Base-by-base conservation (phyloP, 768 basidiomycete genomes). In the Russula ochroleuca region DNA sequence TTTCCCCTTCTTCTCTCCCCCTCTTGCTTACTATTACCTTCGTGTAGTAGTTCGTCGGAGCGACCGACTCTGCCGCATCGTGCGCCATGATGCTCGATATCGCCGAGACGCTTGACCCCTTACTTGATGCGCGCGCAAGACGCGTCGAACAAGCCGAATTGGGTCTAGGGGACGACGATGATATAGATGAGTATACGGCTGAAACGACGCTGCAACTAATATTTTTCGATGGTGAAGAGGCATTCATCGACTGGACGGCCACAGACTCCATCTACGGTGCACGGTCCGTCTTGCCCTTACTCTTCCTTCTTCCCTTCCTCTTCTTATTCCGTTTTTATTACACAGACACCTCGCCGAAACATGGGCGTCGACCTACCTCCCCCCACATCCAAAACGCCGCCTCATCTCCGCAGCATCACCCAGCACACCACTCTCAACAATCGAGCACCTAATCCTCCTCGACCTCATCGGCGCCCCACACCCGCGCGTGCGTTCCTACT, bases 141-240 rank as follows among this genome's bases (percentile, higher is more conserved):
- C 79, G 83, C 35, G 66, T 88, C 7, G 80, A 83, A 35, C 78
- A 79, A 2, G 86, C 78, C 0, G 71, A 55, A 51, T 37, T 61
- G 5, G 50, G 78, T 17, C 84, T 85, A 59, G 85, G 86, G 14
- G 85, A 86, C n/a, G 91, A 88, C 21, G 91, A 92, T 9, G n/a
- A 47, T 21, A 47, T 47, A 48, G 89, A 92, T 58, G 76, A 47
- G 11, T 47, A 47, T 47, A 21, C 86, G 15, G 84, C 84, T 0
- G 88, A 91, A 61, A 92, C 90, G 21, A 96, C 95, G 3, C 75
- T 99, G 10, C 94, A 97, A 72, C 78, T 98, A 10, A 80, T 99
- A 11, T 96, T 98, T 73, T 96, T 99, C 63, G 97, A 99, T 70
- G 97, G 97, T 3, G 97, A 99, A 75, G 97, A 98, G 74, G 97